Evolutionary conservation across 2,329 filamentous ascomycete species (phyloP), one percentile per base, ranked within the genome.

Genomic region (Ustilaginoidea virens): DNA sequence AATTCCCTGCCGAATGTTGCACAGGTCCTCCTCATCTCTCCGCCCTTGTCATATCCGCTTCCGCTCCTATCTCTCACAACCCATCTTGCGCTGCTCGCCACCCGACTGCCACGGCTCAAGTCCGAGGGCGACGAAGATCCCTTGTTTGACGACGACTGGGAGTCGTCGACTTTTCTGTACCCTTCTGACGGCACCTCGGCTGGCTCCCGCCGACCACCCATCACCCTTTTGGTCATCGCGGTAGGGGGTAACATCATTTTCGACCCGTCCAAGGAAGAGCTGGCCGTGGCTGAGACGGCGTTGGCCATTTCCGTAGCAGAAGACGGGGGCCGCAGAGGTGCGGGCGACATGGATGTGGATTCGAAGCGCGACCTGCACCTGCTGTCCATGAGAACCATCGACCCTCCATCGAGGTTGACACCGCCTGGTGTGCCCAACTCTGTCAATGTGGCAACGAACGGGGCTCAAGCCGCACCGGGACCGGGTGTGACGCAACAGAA

Each of bases 91-190:
- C 78, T 98, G 26, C 74, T 94, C 36, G 76, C 81, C 17, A 87
- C 90, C 5, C 75, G 80, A 38, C 65, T 96, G 3, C 90, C 90
- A 6, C 69, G 74, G 16, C 64, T 94, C 29, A 82, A 82, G 49
- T 94, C 86, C 2, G 80, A 92, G 52, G 71, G 72, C 33, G 87
- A 96, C 55, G 90, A 98, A 58, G 90, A 98, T 43, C 90, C 90
- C 9, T 75, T 94, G 48, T 98, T 98, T 55, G 80, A 94, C 58
- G 90, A 98, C 56, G 90, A 98, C 58, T 98, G 90, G 90, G 82
- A 80, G 38, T 80, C 79, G 11, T 75, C 85, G 1, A 66, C 72
- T 12, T 75, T 74, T 33, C 60, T 98, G 17, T 98, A 92, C 56
- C 68, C 74, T 2, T 66, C 64, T 34, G 48, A 53, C 10, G 44